phyloP scores from a whole-genome alignment of 768 basidiomycete species.

The Tylopilus sp. region DNA sequence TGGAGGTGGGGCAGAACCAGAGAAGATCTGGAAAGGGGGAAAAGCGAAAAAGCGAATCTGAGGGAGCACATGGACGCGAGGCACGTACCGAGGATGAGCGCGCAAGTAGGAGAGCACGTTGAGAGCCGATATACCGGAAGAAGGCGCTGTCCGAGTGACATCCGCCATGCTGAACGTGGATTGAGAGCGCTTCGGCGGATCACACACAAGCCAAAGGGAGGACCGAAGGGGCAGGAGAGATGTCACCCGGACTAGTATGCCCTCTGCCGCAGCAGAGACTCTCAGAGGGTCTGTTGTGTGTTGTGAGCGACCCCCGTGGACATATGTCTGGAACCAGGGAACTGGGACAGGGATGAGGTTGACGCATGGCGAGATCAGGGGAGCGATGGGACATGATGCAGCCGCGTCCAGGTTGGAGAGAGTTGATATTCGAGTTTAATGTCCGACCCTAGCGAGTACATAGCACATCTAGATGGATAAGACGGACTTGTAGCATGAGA shows the following conservation, averaged over 20 bases:
- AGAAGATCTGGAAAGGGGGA: slow-evolving; percentile 25
- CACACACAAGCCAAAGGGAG: slow-evolving; percentile 12
- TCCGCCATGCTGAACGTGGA: slow-evolving; percentile 19
- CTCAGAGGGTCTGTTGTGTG: background rate
- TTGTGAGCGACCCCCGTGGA: background rate
- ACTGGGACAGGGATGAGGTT: slow-evolving; percentile 11
- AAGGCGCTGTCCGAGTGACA: slow-evolving; percentile 13
- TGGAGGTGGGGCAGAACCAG: slow-evolving; percentile 21
- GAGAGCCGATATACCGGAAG: slow-evolving; percentile 11
- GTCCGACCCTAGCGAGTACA: slow-evolving; percentile 15
- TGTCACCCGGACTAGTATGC: slow-evolving; percentile 4
- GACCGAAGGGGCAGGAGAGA: background rate
- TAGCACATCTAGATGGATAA: background rate
- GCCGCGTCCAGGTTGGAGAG: background rate
- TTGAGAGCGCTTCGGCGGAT: slow-evolving; percentile 19
- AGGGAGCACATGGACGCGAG: slow-evolving; percentile 25
- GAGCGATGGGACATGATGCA: slow-evolving; percentile 11
- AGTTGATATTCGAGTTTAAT: slow-evolving; percentile 18
- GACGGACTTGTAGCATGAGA: background rate
- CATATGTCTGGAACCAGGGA: slow-evolving; percentile 12
- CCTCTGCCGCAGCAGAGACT: slow-evolving; percentile 21
- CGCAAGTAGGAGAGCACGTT: slow-evolving; percentile 4
- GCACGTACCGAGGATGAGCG: slow-evolving; percentile 17
- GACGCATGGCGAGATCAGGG: slow-evolving; percentile 13
- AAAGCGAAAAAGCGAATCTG: slow-evolving; percentile 26